A percentile compares a stretch with the other conserved stretches of the same genome.
Conservation (phyloP, 108 stramenopile species). For the Pelagomonas calceolata region DNA sequence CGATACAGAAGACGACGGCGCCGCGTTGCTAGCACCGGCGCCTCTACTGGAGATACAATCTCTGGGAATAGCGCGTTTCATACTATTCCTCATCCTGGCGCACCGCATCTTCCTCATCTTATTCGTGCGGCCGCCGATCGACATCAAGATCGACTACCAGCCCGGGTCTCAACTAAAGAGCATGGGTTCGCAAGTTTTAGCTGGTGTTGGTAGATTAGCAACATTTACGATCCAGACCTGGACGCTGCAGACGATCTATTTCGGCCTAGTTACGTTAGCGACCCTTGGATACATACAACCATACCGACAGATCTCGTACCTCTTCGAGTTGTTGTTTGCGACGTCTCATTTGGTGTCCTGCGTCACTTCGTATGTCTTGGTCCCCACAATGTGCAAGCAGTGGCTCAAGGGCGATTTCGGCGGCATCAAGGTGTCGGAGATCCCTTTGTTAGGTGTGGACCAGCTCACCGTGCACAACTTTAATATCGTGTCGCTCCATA, state of each 20-base stretch:
- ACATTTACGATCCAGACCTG: not conserved
- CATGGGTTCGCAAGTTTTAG: not conserved
- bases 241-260: not conserved
- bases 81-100: not conserved
- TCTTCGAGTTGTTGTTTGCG: not conserved
- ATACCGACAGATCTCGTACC: no score
- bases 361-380: not conserved
- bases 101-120: not conserved
- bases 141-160: not conserved
- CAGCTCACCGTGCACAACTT: not conserved
- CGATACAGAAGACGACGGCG: no score
- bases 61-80: no score
- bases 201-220: not conserved
- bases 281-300: no score
- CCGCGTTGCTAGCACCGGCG: no score
- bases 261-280: not conserved
- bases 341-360: not conserved
- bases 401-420: not conserved
- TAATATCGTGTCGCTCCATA: not conserved
- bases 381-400: not conserved
- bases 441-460: not conserved
- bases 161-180: not conserved
- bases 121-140: not conserved
- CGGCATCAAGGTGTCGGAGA: not conserved
- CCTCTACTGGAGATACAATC: no score